Percentiles rank a stretch among this genome's conserved stretches.
phyloP scores from a whole-genome alignment of 2,329 filamentous ascomycete genomes.

The Aspergillus latus region DNA sequence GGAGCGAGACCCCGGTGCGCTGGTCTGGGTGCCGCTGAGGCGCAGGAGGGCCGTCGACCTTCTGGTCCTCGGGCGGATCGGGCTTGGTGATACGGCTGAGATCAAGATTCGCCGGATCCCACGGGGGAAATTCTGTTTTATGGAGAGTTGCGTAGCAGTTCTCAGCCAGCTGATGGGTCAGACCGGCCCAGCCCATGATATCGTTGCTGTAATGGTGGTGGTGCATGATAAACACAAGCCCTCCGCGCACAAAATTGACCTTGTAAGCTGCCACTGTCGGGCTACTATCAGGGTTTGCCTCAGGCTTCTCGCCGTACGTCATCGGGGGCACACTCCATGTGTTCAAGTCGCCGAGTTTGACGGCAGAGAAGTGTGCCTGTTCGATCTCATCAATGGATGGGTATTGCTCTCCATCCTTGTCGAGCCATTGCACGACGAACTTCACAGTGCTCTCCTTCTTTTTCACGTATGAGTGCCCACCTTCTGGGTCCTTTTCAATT shows the following conservation, averaged over 20 bases:
- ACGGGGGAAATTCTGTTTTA: slow-evolving; percentile 31
- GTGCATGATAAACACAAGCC: slow-evolving; percentile 45
- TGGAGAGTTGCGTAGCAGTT: slow-evolving; percentile 42
- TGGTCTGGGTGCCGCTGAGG: slow-evolving; percentile 19
- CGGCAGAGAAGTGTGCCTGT: slow-evolving; percentile 34
- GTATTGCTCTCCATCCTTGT: slow-evolving; percentile 26
- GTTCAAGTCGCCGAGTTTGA: slow-evolving; percentile 35
- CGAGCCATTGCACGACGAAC: slow-evolving; percentile 41
- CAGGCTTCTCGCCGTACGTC: slow-evolving; percentile 34
- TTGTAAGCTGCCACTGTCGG: slow-evolving; percentile 42
- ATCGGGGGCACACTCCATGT: slow-evolving; percentile 40
- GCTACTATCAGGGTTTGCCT: slow-evolving; percentile 35
- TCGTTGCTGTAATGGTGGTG: slow-evolving; percentile 48
- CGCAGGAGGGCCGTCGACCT: slow-evolving; percentile 15
- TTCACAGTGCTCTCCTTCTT: slow-evolving; percentile 35
- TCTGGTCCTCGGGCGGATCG: slow-evolving; percentile 27
- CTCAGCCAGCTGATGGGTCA: slow-evolving; percentile 44
- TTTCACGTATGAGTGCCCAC: slow-evolving; percentile 41
- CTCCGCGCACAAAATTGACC: slow-evolving; percentile 45
- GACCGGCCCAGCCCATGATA: slow-evolving; percentile 44
- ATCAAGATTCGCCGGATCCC: slow-evolving; percentile 40
- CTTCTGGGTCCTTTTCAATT: slow-evolving; percentile 41
- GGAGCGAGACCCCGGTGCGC: slow-evolving; percentile 23
- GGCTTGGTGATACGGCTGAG: slow-evolving; percentile 35
- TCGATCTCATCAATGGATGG: slow-evolving; percentile 44